Percentiles rank a stretch among this genome's conserved stretches.
Evolutionary conservation across 2,329 filamentous ascomycete genomes (phyloP).

Genomic region (Neofusicoccum sp.): DNA sequence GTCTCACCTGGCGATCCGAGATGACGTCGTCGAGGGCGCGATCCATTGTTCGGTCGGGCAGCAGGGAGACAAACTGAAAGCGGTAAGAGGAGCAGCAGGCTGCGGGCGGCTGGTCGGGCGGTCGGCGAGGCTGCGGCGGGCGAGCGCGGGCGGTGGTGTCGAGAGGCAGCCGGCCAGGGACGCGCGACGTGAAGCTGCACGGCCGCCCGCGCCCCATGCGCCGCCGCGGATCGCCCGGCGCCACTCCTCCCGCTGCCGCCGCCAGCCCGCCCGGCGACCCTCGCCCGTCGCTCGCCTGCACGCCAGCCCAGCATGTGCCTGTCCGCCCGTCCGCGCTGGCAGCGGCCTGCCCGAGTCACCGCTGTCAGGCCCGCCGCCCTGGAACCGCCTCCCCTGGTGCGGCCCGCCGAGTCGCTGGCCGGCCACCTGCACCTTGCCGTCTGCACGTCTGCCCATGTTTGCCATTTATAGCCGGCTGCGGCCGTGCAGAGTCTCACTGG

Average conservation of each 20-base stretch:
- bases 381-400: too few species aligned
- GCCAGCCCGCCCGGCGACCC: too few species aligned
- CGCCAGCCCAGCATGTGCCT: too few species aligned
- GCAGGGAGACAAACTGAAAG: background rate
- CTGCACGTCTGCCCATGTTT: background rate
- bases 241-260: too few species aligned
- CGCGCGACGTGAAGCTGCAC: background rate
- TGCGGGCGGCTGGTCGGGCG: background rate
- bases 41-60: conserved; percentile 53
- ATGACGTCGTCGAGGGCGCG: conserved; percentile 67
- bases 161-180: background rate
- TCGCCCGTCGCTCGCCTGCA: too few species aligned
- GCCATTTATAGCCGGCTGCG: conserved; percentile 5
- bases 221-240: background rate
- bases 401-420: background rate
- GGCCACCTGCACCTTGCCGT: background rate
- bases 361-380: background rate
- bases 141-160: background rate
- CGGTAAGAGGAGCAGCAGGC: background rate
- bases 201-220: conserved; percentile 4
- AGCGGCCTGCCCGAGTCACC: too few species aligned
- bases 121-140: background rate
- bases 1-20: conserved; percentile 58
- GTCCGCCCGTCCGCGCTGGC: too few species aligned
- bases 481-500: background rate